Evolutionary conservation across 129 eudicot species (phyloP).

Genomic region (Saussurea involucrata): DNA sequence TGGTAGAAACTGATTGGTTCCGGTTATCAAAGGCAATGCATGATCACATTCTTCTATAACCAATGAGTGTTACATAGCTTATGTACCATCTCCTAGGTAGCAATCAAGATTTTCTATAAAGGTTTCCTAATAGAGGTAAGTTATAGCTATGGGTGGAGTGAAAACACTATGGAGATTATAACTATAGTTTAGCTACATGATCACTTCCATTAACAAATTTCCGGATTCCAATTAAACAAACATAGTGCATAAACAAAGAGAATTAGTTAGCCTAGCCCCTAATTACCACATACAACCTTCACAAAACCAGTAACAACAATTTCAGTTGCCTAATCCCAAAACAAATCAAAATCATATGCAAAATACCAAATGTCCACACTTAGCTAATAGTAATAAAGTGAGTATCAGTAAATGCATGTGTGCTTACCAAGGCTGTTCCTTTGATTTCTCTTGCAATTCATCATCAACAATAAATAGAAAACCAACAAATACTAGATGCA

Average conservation of each 20-base stretch:
- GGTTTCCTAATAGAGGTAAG: background rate
- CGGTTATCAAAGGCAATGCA: background rate
- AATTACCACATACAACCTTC: background rate
- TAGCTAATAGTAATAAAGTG: conserved; percentile 1
- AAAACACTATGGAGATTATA: background rate
- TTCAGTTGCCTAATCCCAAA: background rate
- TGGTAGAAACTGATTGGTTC: background rate
- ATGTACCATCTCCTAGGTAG: background rate
- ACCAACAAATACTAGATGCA: conserved; percentile 62
- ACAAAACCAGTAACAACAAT: background rate
- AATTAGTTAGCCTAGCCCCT: background rate
- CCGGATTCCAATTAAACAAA: background rate
- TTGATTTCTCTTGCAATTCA: conserved; percentile 42
- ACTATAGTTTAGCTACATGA: background rate
- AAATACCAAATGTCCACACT: background rate
- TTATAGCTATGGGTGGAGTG: background rate
- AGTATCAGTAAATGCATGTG: conserved; percentile 4
- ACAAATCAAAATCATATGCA: background rate
- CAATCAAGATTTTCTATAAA: background rate
- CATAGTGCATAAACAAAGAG: background rate
- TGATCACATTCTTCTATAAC: background rate
- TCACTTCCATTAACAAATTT: background rate
- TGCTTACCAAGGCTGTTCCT: conserved; percentile 58
- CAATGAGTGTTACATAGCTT: background rate
- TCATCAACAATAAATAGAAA: conserved; percentile 43